Evolutionary conservation across 352 stramenopile species (phyloP), one percentile per base, ranked within the genome.

Genomic region (Globisporangium solare): DNA sequence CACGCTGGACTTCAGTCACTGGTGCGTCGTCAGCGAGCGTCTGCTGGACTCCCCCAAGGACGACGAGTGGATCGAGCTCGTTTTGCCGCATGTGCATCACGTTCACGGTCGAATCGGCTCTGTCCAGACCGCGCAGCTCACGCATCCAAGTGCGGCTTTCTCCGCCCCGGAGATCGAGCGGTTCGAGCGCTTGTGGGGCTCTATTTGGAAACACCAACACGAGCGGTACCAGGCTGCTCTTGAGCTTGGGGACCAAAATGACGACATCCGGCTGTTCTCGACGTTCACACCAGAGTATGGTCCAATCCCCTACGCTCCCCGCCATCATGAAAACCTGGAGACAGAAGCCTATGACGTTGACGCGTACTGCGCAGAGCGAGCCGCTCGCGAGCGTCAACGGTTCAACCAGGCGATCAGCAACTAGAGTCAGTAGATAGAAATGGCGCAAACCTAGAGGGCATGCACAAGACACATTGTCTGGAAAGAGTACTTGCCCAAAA

Each of bases 261-360:
- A 48, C 18, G 47, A 53, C 8, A 21, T 51, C 17, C 46, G 57
- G 10, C 45, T 22, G 31, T 65, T 76, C 21, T 64, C 76, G 37
- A 89, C 76, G 27, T 88, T 89, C 63, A 89, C 79, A 24, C 74
- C 79, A 6, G 79, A 89, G 64, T 89, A 89, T 49, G 79, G 79
- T n/a, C 76, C 79, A 0, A 73, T 76, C 17, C 76, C 79, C 53
- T 89, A 89, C 64, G 74, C 76, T 0, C 76, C 72, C 11, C 61
- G 65, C 1, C 58, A 78, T 18, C 54, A 57, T 7, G 51, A 67
- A 3, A 41, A 79, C 18, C 22, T 39, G 13, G 61, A 71, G 7
- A 51, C 57, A 0, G 73, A 80, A 40, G 70, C 70, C 3, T 84
- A 85, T 57, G 69, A 85, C 58, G 58, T 87, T 40, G 76, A 87